These are phyloP conservation scores for Chalara sp. DNA, from an alignment of 2,329 filamentous ascomycete genomes.

Conservation along the genomic window DNA sequence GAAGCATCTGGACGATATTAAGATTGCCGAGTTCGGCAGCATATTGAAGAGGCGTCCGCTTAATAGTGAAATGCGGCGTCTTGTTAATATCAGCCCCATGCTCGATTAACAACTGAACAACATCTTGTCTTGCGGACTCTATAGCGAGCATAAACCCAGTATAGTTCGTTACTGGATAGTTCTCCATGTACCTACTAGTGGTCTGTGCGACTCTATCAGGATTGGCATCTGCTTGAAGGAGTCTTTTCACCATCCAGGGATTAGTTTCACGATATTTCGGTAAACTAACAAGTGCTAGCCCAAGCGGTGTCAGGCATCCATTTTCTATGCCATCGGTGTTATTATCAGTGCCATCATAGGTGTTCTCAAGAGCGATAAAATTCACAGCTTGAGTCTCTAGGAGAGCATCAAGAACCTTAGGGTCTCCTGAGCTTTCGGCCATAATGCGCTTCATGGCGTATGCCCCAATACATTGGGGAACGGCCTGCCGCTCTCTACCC, in stretches of 20 bases:
- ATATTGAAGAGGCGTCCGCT: neutral
- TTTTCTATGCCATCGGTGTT: neutral
- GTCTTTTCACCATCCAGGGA: neutral
- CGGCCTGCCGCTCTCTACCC: neutral
- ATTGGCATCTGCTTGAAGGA: slow-evolving; percentile 4
- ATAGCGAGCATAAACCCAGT: slow-evolving; percentile 1
- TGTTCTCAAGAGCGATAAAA: slow-evolving; percentile 1
- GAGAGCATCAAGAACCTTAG: neutral
- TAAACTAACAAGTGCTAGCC: slow-evolving; percentile 1
- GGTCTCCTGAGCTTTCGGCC: neutral
- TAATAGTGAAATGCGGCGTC: neutral
- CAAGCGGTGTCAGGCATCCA: slow-evolving; percentile 1
- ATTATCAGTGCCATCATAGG: neutral
- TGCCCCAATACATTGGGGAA: slow-evolving; percentile 1
- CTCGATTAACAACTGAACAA: slow-evolving; percentile 1
- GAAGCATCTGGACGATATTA: neutral
- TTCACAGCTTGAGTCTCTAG: slow-evolving; percentile 1
- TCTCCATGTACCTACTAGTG: neutral
- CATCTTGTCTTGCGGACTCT: neutral
- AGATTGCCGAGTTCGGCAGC: neutral
- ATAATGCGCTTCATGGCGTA: neutral
- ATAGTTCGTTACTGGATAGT: neutral
- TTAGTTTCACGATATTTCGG: neutral
- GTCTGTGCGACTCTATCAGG: slow-evolving; percentile 1
- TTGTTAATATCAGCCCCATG: neutral